Base-by-base conservation (phyloP, 2,329 filamentous ascomycete species). In the Pseudogymnoascus sp. region DNA sequence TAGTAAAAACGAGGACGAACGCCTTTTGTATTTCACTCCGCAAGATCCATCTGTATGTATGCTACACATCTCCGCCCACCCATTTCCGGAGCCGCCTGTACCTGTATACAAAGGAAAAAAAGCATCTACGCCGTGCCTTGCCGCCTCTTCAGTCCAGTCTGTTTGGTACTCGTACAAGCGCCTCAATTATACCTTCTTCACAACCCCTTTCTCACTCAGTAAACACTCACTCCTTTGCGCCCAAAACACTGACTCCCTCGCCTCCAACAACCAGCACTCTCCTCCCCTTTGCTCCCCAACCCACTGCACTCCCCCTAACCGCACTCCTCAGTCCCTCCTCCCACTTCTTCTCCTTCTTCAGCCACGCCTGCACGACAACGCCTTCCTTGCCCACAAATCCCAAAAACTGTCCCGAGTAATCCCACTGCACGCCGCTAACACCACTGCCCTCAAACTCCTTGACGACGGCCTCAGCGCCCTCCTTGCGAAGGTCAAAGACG, bases 401-500 rank as follows among this genome's bases (percentile, higher is more conserved):
- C 62, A 99, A 80, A 78, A 90, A 99, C 76, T 97, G 93, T 47
- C 92, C 93, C 5, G 90, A 94, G 78, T 96, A 97, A 73, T 99
- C 94, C 92, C 92, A 99, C 59, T 82, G 81, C 67, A 97, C 81
- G 42, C 83, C 85, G 65, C 89, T 84, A 59, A 96, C 85, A 66
- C 86, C 87, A 63, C 92, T 93, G 53, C 89, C 87, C 67, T 97
- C 91, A 42, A 99, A 80, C n/a, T 89, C 84, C 81, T 96, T 96
- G 73, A 87, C 86, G 70, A 86, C 83, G 4, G 87, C 87, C 16
- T 89, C 87, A 68, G 91, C 92, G 65, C 93, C 89, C 69, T 96
- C 86, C 77, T 96, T 97, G 69, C 94, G 88, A 65, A 99, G 81
- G 75, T 97, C 93, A 80, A 95, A 97, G 62, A 97, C 85, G 8